A percentile compares a stretch with the other conserved stretches of the same genome.
These are phyloP conservation scores for Datura wrightii DNA, from an alignment of 257 asterid genomes.

Conservation along the genomic window DNA sequence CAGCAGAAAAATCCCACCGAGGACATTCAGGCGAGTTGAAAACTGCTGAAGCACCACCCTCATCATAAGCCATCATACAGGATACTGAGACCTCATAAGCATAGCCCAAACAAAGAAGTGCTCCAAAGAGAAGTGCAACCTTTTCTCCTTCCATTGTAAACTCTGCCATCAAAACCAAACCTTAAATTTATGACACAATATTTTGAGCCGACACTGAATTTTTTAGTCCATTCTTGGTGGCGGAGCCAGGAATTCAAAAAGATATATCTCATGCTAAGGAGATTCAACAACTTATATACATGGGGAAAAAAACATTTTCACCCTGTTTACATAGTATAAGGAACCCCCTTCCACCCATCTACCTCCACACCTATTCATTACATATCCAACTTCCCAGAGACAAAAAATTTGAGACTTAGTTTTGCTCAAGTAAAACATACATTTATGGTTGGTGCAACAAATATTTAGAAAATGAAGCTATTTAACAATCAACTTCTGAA, in stretches of 20 bases:
- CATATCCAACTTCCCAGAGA: not conserved
- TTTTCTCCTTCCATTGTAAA: constrained; percentile 37
- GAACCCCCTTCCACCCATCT: not conserved
- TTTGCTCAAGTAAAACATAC: not conserved
- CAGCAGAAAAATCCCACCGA: constrained; percentile 45
- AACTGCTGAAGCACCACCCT: constrained; percentile 68
- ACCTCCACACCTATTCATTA: not conserved
- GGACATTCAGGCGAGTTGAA: constrained; percentile 59
- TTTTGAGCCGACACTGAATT: not conserved
- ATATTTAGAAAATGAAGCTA: not conserved
- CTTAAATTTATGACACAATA: not conserved
- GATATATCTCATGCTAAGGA: not conserved
- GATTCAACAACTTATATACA: not conserved
- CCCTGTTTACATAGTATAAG: no score
- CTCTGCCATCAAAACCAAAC: constrained; percentile 9
- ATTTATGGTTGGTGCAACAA: not conserved
- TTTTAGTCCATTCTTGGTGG: not conserved
- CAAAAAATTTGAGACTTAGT: not conserved
- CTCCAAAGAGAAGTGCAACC: constrained; percentile 31
- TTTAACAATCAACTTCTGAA: not conserved
- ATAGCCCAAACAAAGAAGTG: constrained; percentile 37
- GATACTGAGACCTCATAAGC: constrained; percentile 58
- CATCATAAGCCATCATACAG: constrained; percentile 69
- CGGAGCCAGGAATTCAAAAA: not conserved
- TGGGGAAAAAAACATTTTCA: no score